Evolutionary conservation across 495 filamentous ascomycete genomes (phyloP).

Genomic region (Penicillium daleae): DNA sequence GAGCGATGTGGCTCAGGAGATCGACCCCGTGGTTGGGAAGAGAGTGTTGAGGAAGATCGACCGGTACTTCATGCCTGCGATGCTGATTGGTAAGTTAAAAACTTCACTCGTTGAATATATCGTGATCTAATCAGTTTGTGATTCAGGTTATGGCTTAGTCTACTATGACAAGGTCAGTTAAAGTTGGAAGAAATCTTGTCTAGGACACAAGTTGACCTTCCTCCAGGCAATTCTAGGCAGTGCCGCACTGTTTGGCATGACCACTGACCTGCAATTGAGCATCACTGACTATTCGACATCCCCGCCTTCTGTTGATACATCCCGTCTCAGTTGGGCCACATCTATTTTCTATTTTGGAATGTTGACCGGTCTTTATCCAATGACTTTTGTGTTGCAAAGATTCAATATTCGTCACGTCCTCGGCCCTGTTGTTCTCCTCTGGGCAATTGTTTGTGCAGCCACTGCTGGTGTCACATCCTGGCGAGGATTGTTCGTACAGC

Average conservation of each 20-base stretch:
- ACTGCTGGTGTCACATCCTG: constrained; percentile 68
- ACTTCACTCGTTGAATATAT: neutral
- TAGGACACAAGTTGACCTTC: constrained; percentile 1
- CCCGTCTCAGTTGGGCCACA: constrained; percentile 72
- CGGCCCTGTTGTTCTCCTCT: constrained; percentile 65
- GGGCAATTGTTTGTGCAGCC: constrained; percentile 68
- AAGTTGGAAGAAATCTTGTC: neutral
- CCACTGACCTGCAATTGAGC: constrained; percentile 61
- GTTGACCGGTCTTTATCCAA: constrained; percentile 72
- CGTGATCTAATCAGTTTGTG: neutral
- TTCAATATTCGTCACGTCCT: constrained; percentile 66
- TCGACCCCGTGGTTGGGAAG: constrained; percentile 55
- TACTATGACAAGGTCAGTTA: constrained; percentile 73
- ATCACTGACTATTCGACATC: constrained; percentile 55
- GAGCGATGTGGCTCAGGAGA: constrained; percentile 52
- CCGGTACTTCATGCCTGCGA: constrained; percentile 68
- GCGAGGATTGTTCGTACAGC: constrained; percentile 67
- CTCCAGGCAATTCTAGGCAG: constrained; percentile 69
- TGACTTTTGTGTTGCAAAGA: constrained; percentile 69
- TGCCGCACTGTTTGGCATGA: constrained; percentile 76
- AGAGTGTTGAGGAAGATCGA: constrained; percentile 75
- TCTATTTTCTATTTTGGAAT: constrained; percentile 82
- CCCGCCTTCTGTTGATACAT: constrained; percentile 61
- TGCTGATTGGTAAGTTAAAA: constrained; percentile 59
- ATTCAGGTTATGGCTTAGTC: constrained; percentile 66